These are phyloP conservation scores for Dendrobium nobile DNA, from an alignment of 106 monocot genomes.

Conservation along the genomic window DNA sequence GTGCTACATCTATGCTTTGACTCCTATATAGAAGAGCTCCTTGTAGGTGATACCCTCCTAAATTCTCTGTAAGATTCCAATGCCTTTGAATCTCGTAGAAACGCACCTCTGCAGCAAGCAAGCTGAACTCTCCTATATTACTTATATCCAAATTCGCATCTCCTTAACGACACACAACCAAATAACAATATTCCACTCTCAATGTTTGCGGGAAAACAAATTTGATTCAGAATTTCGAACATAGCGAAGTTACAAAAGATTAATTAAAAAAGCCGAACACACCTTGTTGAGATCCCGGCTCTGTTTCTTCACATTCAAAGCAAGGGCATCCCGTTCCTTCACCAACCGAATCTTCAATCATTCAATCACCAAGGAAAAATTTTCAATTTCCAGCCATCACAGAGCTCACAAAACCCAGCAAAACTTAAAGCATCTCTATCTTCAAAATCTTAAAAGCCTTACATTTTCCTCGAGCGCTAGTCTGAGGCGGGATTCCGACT, in stretches of 20 bases:
- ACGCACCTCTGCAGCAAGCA: too few species aligned
- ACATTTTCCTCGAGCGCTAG: constrained; percentile 72
- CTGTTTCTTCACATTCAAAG: constrained; percentile 56
- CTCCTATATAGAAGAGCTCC: not conserved
- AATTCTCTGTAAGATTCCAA: not conserved
- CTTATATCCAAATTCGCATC: not conserved
- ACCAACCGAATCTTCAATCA: constrained; percentile 42
- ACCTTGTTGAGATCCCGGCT: constrained; percentile 76
- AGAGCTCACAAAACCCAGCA: not conserved
- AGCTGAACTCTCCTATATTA: not conserved
- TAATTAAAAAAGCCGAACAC: not conserved
- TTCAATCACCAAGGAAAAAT: not conserved
- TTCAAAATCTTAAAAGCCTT: not conserved
- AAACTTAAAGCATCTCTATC: not conserved
- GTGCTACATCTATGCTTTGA: too few species aligned
- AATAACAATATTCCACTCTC: not conserved
- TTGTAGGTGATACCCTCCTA: not conserved
- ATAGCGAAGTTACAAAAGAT: not conserved
- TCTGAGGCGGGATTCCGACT: constrained; percentile 41
- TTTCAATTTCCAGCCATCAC: not conserved
- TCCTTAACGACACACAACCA: not conserved
- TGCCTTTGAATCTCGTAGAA: too few species aligned
- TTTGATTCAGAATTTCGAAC: not conserved
- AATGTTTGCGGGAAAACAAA: not conserved
- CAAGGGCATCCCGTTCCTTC: constrained; percentile 67